phyloP scores from a whole-genome alignment of 2,329 filamentous ascomycete genomes.

The Thielaviopsis populi region DNA sequence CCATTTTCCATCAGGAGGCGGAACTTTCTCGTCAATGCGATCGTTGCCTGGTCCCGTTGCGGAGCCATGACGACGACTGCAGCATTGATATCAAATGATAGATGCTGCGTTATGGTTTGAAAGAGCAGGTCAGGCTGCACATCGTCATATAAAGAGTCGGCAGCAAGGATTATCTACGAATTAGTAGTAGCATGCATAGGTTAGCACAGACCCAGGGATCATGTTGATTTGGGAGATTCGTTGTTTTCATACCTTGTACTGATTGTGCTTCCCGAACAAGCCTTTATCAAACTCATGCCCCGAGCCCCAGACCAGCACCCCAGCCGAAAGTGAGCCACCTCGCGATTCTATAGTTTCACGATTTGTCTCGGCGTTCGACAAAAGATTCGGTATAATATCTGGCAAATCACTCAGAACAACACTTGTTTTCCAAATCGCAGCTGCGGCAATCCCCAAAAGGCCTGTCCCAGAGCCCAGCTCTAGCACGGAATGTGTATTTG shows the following conservation, averaged over 20 bases:
- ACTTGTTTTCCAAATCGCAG: constrained; percentile 48
- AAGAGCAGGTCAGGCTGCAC: constrained; percentile 64
- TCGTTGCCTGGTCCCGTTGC: constrained; percentile 52
- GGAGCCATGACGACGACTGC: constrained; percentile 70
- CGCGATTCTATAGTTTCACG: constrained; percentile 35
- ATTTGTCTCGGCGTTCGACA: constrained; percentile 58
- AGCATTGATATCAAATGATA: constrained; percentile 41
- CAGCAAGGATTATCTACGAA: constrained; percentile 56
- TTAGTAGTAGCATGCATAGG: not conserved
- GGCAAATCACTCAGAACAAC: constrained; percentile 73
- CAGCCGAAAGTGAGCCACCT: constrained; percentile 45
- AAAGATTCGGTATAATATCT: constrained; percentile 67
- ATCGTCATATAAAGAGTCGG: constrained; percentile 77
- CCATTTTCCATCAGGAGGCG: constrained; percentile 41
- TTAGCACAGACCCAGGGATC: not conserved
- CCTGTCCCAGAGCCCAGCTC: constrained; percentile 87
- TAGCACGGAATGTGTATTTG: constrained; percentile 33
- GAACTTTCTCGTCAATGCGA: constrained; percentile 48
- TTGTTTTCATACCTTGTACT: constrained; percentile 34
- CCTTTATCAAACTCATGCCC: constrained; percentile 29
- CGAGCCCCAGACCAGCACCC: constrained; percentile 60
- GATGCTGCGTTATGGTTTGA: constrained; percentile 51
- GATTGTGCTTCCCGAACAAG: constrained; percentile 31
- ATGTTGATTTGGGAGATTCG: not conserved
- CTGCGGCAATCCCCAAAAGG: constrained; percentile 74